Percentiles rank a stretch among this genome's conserved stretches.
Evolutionary conservation across 202 grass and related monocot species (phyloP).

Genomic region (Setaria viridis): DNA sequence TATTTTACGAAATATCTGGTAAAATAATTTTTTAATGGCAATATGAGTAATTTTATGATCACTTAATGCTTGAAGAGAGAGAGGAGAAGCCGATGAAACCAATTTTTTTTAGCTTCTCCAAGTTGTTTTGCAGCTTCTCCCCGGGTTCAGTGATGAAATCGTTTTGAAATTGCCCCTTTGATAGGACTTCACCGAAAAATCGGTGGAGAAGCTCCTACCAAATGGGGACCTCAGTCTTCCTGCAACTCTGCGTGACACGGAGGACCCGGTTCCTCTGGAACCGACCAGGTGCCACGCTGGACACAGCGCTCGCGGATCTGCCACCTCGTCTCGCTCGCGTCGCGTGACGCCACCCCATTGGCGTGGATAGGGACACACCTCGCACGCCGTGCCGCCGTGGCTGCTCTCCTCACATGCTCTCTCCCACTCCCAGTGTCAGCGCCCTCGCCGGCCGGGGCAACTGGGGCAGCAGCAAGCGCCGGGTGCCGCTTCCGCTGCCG

Average conservation of each 20-base stretch:
- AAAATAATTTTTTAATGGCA: too few species aligned
- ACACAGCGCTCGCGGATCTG: background rate
- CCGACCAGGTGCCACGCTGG: background rate
- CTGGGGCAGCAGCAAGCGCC: background rate
- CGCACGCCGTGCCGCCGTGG: slow-evolving; percentile 11
- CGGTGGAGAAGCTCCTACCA: too few species aligned
- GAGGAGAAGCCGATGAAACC: too few species aligned
- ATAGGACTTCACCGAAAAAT: too few species aligned
- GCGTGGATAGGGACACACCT: background rate
- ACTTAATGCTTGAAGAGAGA: too few species aligned
- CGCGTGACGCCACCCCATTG: slow-evolving; percentile 16
- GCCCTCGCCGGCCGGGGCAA: slow-evolving; percentile 4
- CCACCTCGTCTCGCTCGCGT: background rate
- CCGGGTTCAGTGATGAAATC: too few species aligned
- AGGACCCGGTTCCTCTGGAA: background rate
- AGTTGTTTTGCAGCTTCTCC: too few species aligned
- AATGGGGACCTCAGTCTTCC: too few species aligned
- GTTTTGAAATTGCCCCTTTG: too few species aligned
- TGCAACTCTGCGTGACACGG: background rate
- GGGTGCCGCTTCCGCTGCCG: background rate
- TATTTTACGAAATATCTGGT: too few species aligned
- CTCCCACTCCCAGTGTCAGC: background rate
- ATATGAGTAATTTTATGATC: too few species aligned
- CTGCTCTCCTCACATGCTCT: background rate
- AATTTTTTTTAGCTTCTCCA: too few species aligned